phyloP scores from a whole-genome alignment of 2,329 filamentous ascomycete genomes.

The Sporothrix schenckii region DNA sequence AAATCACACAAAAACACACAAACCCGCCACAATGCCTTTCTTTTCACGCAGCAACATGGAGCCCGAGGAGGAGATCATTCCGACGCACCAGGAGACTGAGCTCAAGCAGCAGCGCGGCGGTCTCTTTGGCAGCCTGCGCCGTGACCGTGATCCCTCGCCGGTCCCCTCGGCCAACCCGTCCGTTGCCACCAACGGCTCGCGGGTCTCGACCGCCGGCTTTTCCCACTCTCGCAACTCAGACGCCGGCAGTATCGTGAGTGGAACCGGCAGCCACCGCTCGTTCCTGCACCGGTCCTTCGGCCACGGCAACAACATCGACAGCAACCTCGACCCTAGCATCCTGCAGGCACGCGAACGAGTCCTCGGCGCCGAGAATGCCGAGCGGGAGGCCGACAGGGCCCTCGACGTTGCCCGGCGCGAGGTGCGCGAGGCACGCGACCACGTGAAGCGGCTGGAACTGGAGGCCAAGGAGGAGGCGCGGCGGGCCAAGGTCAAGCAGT shows the following conservation, averaged over 20 bases:
- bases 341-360: conserved; percentile 63
- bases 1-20: background rate
- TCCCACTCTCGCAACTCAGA: conserved; percentile 30
- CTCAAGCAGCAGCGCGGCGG: conserved; percentile 40
- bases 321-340: conserved; percentile 64
- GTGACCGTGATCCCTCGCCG: conserved; percentile 41
- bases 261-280: conserved; percentile 42
- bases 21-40: conserved; percentile 41
- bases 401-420: conserved; percentile 57
- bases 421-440: conserved; percentile 65
- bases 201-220: conserved; percentile 26
- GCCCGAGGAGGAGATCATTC: conserved; percentile 41
- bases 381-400: conserved; percentile 67
- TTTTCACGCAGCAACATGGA: conserved; percentile 42
- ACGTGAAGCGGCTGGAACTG: conserved; percentile 64
- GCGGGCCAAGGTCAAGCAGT: conserved; percentile 68
- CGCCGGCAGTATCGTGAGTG: conserved; percentile 37
- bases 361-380: conserved; percentile 63
- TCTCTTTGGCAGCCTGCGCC: conserved; percentile 44
- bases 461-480: conserved; percentile 68
- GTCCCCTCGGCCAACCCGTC: conserved; percentile 39
- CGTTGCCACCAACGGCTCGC: conserved; percentile 37
- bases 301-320: conserved; percentile 44
- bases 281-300: conserved; percentile 52
- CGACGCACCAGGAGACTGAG: conserved; percentile 39